Evolutionary conservation across 257 asterid genomes (phyloP).

Genomic region (Thymus quinquecostatus): DNA sequence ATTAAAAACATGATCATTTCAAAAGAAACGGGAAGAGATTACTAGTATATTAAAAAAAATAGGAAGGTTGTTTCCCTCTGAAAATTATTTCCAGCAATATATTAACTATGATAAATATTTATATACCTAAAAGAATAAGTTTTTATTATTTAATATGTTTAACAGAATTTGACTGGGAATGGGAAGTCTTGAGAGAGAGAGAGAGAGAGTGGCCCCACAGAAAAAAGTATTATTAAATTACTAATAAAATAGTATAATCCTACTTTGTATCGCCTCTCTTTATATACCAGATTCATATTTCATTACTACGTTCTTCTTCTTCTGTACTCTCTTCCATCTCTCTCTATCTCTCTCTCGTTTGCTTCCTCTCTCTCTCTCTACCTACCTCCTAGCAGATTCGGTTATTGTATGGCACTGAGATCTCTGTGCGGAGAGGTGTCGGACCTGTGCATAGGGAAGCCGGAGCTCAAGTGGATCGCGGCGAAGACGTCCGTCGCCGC

Average conservation of each 20-base stretch:
- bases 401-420: constrained; percentile 78
- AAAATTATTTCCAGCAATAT: too few relatives aligned
- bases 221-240: not conserved
- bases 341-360: not conserved
- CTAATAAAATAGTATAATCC: not conserved
- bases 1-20: too few relatives aligned
- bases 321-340: not conserved
- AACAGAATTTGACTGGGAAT: not conserved
- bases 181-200: not conserved
- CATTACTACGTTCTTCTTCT: too few relatives aligned
- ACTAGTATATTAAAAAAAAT: too few relatives aligned
- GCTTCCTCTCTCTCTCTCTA: not conserved
- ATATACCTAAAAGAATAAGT: too few relatives aligned
- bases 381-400: not conserved
- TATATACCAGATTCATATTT: not conserved
- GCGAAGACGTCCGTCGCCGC: constrained; percentile 50
- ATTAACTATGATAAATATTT: too few relatives aligned
- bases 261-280: not conserved
- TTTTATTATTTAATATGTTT: too few relatives aligned
- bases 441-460: constrained; percentile 86
- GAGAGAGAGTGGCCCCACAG: not conserved
- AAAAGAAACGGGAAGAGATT: too few relatives aligned
- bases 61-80: not conserved
- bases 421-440: constrained; percentile 66
- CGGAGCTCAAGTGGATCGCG: constrained; percentile 60